Conservation (phyloP, 2,329 filamentous ascomycete species). For the Aphanocladium album region DNA sequence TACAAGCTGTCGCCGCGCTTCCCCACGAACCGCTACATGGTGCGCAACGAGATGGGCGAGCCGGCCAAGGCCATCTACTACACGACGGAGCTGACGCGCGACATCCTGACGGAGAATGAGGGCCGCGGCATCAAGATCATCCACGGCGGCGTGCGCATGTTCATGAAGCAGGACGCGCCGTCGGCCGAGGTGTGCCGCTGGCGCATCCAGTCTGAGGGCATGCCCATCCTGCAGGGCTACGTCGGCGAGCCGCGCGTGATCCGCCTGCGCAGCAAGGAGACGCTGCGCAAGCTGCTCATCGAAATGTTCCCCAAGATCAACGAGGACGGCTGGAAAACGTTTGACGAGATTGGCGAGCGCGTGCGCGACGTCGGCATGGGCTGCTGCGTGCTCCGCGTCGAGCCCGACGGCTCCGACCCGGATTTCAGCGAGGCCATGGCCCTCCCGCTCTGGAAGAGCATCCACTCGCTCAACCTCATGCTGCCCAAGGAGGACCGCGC, state of each 20-base stretch:
- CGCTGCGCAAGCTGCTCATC: constrained; percentile 74
- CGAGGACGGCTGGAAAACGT: constrained; percentile 65
- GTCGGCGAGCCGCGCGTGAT: constrained; percentile 75
- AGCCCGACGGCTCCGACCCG: constrained; percentile 61
- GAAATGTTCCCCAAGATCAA: constrained; percentile 96
- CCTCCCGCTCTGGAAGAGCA: constrained; percentile 88
- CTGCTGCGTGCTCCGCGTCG: constrained; percentile 83
- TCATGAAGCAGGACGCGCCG: constrained; percentile 94
- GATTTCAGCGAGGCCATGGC: constrained; percentile 73
- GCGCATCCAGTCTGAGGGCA: constrained; percentile 92
- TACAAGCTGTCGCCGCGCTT: constrained; percentile 82
- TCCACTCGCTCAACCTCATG: constrained; percentile 93
- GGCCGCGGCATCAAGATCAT: constrained; percentile 91
- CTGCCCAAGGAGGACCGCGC: constrained; percentile 93
- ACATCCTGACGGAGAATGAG: constrained; percentile 83
- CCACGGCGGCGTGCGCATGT: constrained; percentile 97
- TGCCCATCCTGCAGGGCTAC: constrained; percentile 87
- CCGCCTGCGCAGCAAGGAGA: constrained; percentile 69
- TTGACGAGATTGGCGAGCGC: constrained; percentile 83
- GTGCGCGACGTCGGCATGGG: constrained; percentile 79
- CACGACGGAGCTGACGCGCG: constrained; percentile 75
- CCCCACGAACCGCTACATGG: constrained; percentile 88
- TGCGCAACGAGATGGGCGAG: constrained; percentile 83
- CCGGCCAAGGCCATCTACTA: constrained; percentile 97
- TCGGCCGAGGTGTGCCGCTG: constrained; percentile 82